Evolutionary conservation across 345 rosid species (phyloP).

Genomic region (Balakata baccata): DNA sequence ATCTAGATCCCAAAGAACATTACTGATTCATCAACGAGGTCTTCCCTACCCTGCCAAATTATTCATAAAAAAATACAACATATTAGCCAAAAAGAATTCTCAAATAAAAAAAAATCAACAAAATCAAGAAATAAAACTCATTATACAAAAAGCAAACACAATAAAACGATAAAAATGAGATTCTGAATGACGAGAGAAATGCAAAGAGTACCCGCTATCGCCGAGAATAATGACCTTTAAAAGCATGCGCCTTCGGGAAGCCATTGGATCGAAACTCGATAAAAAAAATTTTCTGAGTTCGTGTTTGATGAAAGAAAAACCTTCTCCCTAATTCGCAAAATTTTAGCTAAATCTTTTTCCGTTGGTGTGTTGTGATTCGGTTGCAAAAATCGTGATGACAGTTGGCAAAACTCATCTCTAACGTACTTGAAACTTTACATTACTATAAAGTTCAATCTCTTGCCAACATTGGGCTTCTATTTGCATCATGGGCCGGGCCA

Average conservation of each 20-base stretch:
- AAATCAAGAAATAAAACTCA: background rate
- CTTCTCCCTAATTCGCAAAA: background rate
- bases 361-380: background rate
- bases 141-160: background rate
- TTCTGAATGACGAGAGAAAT: background rate
- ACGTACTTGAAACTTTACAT: too few species aligned
- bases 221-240: constrained; percentile 83
- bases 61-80: background rate
- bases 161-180: background rate
- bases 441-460: too few species aligned
- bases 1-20: constrained; percentile 27
- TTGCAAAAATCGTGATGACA: background rate
- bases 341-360: background rate
- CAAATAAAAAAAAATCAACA: background rate
- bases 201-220: constrained; percentile 62
- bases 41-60: constrained; percentile 66
- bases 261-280: constrained; percentile 36
- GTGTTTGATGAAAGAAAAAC: background rate
- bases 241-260: constrained; percentile 79
- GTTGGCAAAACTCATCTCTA: background rate
- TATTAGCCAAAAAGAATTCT: background rate
- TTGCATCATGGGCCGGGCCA: background rate
- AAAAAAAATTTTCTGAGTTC: background rate
- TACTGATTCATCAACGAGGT: constrained; percentile 97
- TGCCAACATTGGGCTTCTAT: background rate